Percentiles rank a stretch among this genome's conserved stretches.
phyloP scores from a whole-genome alignment of 2,329 filamentous ascomycete genomes.

The Nigrograna mackinnonii region DNA sequence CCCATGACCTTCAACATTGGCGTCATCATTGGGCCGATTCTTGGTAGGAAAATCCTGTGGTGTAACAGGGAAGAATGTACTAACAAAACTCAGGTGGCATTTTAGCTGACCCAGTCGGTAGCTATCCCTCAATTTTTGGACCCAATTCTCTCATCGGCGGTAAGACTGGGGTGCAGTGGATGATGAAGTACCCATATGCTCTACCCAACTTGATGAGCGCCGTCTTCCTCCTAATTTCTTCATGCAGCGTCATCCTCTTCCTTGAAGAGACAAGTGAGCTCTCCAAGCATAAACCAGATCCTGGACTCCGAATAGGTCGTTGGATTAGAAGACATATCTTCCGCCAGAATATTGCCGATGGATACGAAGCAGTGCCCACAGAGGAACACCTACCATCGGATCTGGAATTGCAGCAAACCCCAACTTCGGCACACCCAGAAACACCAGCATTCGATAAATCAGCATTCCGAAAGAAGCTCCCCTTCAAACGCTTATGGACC shows the following conservation, averaged over 20 bases:
- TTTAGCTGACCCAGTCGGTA: constrained; percentile 67
- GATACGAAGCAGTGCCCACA: constrained; percentile 34
- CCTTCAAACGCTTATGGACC: constrained; percentile 52
- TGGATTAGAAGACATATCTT: constrained; percentile 41
- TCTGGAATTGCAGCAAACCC: constrained; percentile 32
- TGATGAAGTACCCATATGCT: constrained; percentile 68
- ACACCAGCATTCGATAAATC: constrained; percentile 13
- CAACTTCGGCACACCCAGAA: constrained; percentile 18
- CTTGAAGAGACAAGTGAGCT: constrained; percentile 63
- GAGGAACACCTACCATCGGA: constrained; percentile 21
- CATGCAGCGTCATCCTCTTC: constrained; percentile 62
- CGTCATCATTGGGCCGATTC: constrained; percentile 49
- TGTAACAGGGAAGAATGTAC: background rate
- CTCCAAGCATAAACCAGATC: constrained; percentile 44
- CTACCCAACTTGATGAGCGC: constrained; percentile 71
- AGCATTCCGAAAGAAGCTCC: constrained; percentile 37
- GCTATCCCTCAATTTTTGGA: constrained; percentile 66
- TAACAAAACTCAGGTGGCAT: constrained; percentile 63
- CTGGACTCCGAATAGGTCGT: constrained; percentile 41
- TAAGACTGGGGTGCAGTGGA: constrained; percentile 64
- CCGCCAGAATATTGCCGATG: constrained; percentile 24
- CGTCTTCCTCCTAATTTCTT: constrained; percentile 60
- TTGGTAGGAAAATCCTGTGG: constrained; percentile 25
- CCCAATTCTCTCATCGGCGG: constrained; percentile 61
- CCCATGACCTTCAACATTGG: constrained; percentile 71